A percentile compares a stretch with the other conserved stretches of the same genome.
phyloP scores from a whole-genome alignment of 2,329 filamentous ascomycete species.

The Coniochaeta sp. region DNA sequence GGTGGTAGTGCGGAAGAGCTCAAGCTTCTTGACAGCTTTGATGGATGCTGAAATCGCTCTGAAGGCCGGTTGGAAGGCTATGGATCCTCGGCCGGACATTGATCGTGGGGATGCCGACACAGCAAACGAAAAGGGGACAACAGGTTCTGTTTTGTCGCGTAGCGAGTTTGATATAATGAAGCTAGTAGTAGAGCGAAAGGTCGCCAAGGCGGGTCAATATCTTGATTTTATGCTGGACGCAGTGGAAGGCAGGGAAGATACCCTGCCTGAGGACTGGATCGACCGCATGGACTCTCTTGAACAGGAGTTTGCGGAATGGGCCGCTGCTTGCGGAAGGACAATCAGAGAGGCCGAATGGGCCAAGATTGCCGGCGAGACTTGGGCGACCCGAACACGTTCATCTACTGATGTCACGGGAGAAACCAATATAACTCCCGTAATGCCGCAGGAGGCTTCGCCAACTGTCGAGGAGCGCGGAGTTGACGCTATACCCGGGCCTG shows the following conservation, averaged over 20 bases:
- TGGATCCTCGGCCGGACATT: constrained; percentile 22
- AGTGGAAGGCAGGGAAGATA: constrained; percentile 77
- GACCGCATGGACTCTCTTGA: constrained; percentile 79
- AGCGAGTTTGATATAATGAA: constrained; percentile 52
- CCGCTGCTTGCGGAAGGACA: constrained; percentile 65
- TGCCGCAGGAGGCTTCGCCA: background rate
- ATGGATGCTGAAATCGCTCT: constrained; percentile 59
- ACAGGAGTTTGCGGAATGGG: constrained; percentile 71
- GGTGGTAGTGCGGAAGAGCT: constrained; percentile 64
- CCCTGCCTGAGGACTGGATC: constrained; percentile 79
- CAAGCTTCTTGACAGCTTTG: constrained; percentile 59
- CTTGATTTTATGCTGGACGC: constrained; percentile 83
- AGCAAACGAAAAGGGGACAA: background rate
- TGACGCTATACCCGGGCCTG: background rate
- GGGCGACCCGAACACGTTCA: constrained; percentile 7
- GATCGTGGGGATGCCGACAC: background rate
- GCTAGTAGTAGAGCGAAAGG: constrained; percentile 56
- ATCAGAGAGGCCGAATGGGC: constrained; percentile 60
- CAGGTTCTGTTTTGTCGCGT: constrained; percentile 23
- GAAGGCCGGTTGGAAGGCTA: constrained; percentile 56
- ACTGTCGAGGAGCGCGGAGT: background rate
- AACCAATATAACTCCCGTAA: background rate
- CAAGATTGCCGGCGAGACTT: constrained; percentile 1
- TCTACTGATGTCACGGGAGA: constrained; percentile 8
- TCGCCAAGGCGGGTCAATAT: constrained; percentile 60